Percentiles rank a stretch among this genome's conserved stretches.
Evolutionary conservation across 257 asterid genomes (phyloP).

Genomic region (Lavandula angustifolia): DNA sequence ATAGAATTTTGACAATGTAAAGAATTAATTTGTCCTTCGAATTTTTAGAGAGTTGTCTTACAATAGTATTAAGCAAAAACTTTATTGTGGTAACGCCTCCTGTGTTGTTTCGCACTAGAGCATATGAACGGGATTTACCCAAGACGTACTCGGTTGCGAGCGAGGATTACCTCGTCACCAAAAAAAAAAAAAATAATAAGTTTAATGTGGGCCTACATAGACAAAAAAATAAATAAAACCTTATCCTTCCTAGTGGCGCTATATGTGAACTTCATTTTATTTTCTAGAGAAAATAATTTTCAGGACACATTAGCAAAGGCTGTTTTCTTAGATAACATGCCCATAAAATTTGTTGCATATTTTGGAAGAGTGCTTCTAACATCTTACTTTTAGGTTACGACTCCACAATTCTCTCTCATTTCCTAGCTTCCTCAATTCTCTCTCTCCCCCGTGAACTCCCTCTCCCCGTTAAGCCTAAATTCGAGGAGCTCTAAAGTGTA

Average conservation of each 20-base stretch:
- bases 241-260: background rate
- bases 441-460: too few species aligned
- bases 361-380: background rate
- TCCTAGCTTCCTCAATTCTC: too few species aligned
- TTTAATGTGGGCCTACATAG: background rate
- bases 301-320: background rate
- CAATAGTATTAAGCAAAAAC: too few species aligned
- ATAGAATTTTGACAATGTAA: background rate
- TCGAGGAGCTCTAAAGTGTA: too few species aligned
- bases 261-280: background rate
- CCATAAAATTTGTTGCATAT: background rate
- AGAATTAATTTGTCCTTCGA: background rate
- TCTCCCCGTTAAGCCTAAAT: too few species aligned
- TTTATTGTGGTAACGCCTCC: too few species aligned
- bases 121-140: too few species aligned
- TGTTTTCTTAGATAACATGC: background rate
- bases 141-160: too few species aligned
- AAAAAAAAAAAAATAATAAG: background rate
- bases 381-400: background rate
- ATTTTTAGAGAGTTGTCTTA: too few species aligned
- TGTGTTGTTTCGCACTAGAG: too few species aligned
- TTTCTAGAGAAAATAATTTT: background rate
- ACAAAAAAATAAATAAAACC: background rate
- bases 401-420: too few species aligned
- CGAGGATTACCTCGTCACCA: too few species aligned